Conservation (phyloP, 768 basidiomycete species). For the Phanerochaete sordida region DNA sequence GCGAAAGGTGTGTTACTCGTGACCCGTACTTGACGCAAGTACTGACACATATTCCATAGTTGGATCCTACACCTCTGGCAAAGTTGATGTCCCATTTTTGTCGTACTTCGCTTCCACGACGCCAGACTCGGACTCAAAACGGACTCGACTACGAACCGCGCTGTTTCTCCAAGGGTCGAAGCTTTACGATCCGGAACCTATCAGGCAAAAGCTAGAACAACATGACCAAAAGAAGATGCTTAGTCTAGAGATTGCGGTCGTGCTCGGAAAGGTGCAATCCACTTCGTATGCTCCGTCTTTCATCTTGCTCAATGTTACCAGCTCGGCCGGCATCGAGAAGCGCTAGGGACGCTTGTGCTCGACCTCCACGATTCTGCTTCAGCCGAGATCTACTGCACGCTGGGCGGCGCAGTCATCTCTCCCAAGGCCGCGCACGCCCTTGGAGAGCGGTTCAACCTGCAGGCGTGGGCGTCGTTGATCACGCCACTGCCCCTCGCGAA, state of each 20-base stretch:
- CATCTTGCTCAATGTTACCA: slow-evolving; percentile 19
- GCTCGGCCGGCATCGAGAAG: slow-evolving; percentile 58
- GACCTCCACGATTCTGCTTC: slow-evolving; percentile 70
- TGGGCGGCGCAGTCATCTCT: slow-evolving; percentile 72
- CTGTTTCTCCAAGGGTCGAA: slow-evolving; percentile 78
- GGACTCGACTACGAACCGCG: slow-evolving; percentile 67
- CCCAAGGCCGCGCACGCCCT: slow-evolving; percentile 49
- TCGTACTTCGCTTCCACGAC: slow-evolving; percentile 82
- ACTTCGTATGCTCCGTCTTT: not conserved
- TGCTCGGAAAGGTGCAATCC: slow-evolving; percentile 67
- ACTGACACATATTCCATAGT: slow-evolving; percentile 16
- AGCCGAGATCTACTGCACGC: slow-evolving; percentile 84
- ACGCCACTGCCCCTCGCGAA: slow-evolving; percentile 22
- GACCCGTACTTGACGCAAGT: not conserved
- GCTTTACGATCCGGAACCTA: slow-evolving; percentile 53
- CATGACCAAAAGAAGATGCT: slow-evolving; percentile 46
- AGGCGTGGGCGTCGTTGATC: slow-evolving; percentile 53
- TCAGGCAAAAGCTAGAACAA: slow-evolving; percentile 43
- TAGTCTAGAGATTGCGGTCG: slow-evolving; percentile 69
- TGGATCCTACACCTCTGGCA: slow-evolving; percentile 25
- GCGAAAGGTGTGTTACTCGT: slow-evolving; percentile 53
- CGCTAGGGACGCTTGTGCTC: slow-evolving; percentile 64
- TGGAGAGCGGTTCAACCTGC: slow-evolving; percentile 46
- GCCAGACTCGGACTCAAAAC: slow-evolving; percentile 73
- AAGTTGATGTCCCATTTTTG: slow-evolving; percentile 45